A percentile compares a stretch with the other conserved stretches of the same genome.
Conservation (phyloP, 2,329 filamentous ascomycete genomes). For the Chrysoporthe austroafricana region DNA sequence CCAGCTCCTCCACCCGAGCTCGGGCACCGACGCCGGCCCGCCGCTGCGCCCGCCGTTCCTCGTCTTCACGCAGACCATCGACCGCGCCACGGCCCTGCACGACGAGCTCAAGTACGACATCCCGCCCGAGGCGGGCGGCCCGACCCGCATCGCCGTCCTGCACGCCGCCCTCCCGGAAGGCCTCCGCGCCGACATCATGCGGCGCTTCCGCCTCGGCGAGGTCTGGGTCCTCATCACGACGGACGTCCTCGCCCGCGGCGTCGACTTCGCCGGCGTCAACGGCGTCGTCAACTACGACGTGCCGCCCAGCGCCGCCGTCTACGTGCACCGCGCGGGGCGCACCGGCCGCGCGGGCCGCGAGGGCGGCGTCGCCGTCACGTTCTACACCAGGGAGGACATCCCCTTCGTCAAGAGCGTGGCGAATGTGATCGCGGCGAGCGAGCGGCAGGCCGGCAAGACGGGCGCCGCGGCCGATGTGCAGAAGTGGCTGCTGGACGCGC, state of each 20-base stretch:
- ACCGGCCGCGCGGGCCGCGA: slow-evolving; percentile 87
- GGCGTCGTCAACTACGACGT: slow-evolving; percentile 98
- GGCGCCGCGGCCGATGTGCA: slow-evolving; percentile 65
- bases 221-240: slow-evolving; percentile 98
- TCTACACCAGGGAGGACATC: slow-evolving; percentile 95
- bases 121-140: slow-evolving; percentile 82
- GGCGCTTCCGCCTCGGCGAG: slow-evolving; percentile 86
- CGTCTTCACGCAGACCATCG: slow-evolving; percentile 95
- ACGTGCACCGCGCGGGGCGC: slow-evolving; percentile 90
- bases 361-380: slow-evolving; percentile 87
- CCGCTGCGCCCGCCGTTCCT: slow-evolving; percentile 84
- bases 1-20: slow-evolving; percentile 80
- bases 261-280: slow-evolving; percentile 94
- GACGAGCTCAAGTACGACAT: slow-evolving; percentile 95
- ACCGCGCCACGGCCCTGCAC: slow-evolving; percentile 83
- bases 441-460: slow-evolving; percentile 66
- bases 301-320: slow-evolving; percentile 84
- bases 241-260: slow-evolving; percentile 85
- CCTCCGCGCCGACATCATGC: slow-evolving; percentile 80
- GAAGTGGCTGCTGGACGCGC: slow-evolving; percentile 84
- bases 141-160: slow-evolving; percentile 82
- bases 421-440: slow-evolving; percentile 85
- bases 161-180: slow-evolving; percentile 83
- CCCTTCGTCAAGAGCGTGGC: slow-evolving; percentile 87
- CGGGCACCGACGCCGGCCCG: slow-evolving; percentile 57